A percentile compares a stretch with the other conserved stretches of the same genome.
Conservation (phyloP, 2,329 filamentous ascomycete species). For the Colletotrichum sp. region DNA sequence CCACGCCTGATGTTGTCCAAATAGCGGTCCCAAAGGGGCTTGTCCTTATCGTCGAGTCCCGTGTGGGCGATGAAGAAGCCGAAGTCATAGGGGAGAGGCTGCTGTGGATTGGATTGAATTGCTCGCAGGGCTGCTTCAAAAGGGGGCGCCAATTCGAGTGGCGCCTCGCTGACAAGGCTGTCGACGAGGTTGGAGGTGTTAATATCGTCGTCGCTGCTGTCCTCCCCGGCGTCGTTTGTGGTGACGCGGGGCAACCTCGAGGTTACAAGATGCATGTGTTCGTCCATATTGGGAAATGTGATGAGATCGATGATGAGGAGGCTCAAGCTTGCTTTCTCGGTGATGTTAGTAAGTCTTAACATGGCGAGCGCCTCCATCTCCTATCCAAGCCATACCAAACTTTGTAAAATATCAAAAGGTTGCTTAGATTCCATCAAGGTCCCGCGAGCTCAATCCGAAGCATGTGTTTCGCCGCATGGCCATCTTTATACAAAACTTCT, state of each 20-base stretch:
- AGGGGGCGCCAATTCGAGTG: background rate
- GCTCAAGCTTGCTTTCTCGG: background rate
- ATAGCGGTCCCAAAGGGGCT: background rate
- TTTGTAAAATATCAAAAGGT: background rate
- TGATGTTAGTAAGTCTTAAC: background rate
- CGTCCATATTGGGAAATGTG: background rate
- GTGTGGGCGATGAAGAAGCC: background rate
- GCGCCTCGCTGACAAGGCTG: background rate
- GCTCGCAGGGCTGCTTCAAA: background rate
- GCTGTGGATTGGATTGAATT: background rate
- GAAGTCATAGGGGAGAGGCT: background rate
- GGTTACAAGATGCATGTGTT: background rate
- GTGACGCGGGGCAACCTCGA: background rate
- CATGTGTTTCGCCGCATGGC: background rate
- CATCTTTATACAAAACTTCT: background rate
- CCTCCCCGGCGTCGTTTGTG: background rate
- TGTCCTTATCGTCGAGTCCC: background rate
- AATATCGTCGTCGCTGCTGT: too few species aligned
- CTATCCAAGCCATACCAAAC: background rate
- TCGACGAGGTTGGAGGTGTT: background rate
- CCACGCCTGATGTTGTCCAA: background rate
- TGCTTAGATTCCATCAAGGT: background rate
- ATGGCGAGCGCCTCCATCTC: background rate
- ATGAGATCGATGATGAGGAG: background rate
- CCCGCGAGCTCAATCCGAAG: background rate